Conservation (phyloP, 2,329 filamentous ascomycete genomes). For the Sclerotinia spermophila region DNA sequence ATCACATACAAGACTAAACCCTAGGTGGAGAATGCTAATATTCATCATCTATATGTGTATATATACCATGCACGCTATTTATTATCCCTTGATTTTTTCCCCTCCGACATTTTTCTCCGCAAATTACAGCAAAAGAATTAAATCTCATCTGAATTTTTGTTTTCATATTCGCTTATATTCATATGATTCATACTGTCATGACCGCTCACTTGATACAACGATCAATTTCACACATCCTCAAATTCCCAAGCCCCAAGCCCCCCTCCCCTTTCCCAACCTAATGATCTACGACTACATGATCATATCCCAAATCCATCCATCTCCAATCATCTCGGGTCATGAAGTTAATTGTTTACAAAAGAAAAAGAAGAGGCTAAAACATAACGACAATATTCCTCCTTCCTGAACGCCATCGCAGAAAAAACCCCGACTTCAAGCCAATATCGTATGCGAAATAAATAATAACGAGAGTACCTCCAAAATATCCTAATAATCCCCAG, state of each 20-base stretch:
- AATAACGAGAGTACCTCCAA: slow-evolving; percentile 10
- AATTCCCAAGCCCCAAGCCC: background rate
- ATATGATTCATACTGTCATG: background rate
- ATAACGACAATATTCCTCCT: background rate
- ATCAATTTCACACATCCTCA: background rate
- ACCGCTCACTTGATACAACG: background rate
- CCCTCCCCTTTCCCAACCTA: background rate
- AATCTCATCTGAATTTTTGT: no score
- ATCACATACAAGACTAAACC: background rate
- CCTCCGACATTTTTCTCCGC: background rate
- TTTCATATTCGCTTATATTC: background rate
- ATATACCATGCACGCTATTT: no score
- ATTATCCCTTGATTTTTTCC: background rate
- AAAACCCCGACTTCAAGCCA: background rate
- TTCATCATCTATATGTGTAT: background rate
- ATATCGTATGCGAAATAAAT: background rate
- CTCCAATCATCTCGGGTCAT: slow-evolving; percentile 4
- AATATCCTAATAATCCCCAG: background rate
- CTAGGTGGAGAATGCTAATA: background rate
- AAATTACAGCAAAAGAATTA: no score
- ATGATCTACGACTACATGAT: background rate
- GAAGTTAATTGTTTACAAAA: background rate
- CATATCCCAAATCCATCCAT: background rate
- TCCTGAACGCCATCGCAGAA: background rate
- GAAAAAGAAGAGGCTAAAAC: background rate